Conservation (phyloP, 2,329 filamentous ascomycete genomes). For the Ascomycota sp. region DNA sequence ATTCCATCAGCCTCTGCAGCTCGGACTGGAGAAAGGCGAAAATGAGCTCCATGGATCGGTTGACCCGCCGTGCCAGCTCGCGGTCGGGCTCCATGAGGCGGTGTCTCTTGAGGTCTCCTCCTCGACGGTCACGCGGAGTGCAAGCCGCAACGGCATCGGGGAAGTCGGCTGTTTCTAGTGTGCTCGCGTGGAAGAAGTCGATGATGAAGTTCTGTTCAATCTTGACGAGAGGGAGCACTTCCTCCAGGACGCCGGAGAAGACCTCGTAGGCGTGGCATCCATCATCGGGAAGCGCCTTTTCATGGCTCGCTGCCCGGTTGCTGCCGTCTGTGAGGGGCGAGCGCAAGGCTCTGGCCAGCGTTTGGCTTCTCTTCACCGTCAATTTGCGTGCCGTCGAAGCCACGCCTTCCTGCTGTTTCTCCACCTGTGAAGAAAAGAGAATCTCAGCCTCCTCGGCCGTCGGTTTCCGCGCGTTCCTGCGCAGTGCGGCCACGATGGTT, state of each 20-base stretch:
- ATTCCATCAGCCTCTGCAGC: slow-evolving; percentile 61
- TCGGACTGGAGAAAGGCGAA: slow-evolving; percentile 68
- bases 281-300: slow-evolving; percentile 40
- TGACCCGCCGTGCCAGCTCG: slow-evolving; percentile 62
- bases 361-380: slow-evolving; percentile 87
- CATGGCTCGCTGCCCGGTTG: slow-evolving; percentile 23
- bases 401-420: slow-evolving; percentile 69
- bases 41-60: slow-evolving; percentile 74
- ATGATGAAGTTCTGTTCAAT: slow-evolving; percentile 95
- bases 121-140: slow-evolving; percentile 45
- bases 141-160: slow-evolving; percentile 52
- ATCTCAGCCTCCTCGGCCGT: slow-evolving; percentile 62
- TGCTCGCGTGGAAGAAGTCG: slow-evolving; percentile 93
- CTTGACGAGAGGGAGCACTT: slow-evolving; percentile 63
- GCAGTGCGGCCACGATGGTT: slow-evolving; percentile 60
- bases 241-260: slow-evolving; percentile 61
- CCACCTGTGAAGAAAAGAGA: slow-evolving; percentile 65
- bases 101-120: slow-evolving; percentile 51
- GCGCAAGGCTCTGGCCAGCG: slow-evolving; percentile 52
- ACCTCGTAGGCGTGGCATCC: slow-evolving; percentile 60
- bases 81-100: slow-evolving; percentile 78
- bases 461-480: slow-evolving; percentile 53
- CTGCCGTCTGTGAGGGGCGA: slow-evolving; percentile 44
- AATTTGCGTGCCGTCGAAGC: slow-evolving; percentile 66
- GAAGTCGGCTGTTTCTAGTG: slow-evolving; percentile 63